Conservation (phyloP, 2,329 filamentous ascomycete species). For the Alternaria dauci region DNA sequence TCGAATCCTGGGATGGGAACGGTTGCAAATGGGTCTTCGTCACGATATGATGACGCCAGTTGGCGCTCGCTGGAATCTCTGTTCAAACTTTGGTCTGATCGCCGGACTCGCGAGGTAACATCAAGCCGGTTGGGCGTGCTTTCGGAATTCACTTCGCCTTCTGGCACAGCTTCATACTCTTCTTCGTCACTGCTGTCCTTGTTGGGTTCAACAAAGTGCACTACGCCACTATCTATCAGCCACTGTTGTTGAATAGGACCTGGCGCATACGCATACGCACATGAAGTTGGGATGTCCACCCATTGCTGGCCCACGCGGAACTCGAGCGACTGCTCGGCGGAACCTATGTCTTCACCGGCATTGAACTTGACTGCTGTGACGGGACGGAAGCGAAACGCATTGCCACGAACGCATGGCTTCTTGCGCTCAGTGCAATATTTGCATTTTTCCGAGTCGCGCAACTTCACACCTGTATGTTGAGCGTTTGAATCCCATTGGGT, state of each 20-base stretch:
- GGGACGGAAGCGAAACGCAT: constrained; percentile 42
- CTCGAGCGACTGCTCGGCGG: constrained; percentile 40
- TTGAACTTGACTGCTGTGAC: constrained; percentile 45
- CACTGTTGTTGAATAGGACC: not conserved
- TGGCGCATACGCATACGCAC: constrained; percentile 22
- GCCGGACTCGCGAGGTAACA: constrained; percentile 14
- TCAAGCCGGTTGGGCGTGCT: constrained; percentile 3
- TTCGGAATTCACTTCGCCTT: constrained; percentile 15
- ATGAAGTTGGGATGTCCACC: constrained; percentile 37
- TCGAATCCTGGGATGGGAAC: constrained; percentile 19
- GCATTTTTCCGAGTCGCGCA: constrained; percentile 40
- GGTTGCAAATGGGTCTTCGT: constrained; percentile 15
- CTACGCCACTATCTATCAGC: constrained; percentile 13
- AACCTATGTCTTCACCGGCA: constrained; percentile 42
- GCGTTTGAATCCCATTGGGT: not conserved
- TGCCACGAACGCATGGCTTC: constrained; percentile 38
- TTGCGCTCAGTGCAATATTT: constrained; percentile 44
- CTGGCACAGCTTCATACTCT: constrained; percentile 12
- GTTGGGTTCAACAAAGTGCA: constrained; percentile 42
- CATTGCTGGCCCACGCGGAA: constrained; percentile 38
- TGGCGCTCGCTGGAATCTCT: not conserved
- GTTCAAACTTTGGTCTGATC: not conserved
- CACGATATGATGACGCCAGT: constrained; percentile 8
- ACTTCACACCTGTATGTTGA: constrained; percentile 33
- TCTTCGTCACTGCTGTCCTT: constrained; percentile 37